Conservation (phyloP, 2,329 filamentous ascomycete genomes). For the Juglanconis oblonga region DNA sequence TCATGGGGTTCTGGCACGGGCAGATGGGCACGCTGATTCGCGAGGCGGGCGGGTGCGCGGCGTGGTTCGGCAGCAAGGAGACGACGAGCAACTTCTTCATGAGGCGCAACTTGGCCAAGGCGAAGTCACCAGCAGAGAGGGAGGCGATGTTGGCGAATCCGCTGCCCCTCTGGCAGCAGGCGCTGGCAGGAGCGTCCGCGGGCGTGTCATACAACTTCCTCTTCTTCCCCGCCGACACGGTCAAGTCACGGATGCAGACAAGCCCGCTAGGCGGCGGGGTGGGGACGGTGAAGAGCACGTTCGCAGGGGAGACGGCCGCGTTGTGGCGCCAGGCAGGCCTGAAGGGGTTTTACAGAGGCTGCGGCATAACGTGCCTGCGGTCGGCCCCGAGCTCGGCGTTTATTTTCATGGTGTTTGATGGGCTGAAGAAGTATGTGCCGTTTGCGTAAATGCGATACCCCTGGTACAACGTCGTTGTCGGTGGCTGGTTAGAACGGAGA, state of each 20-base stretch:
- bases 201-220: conserved; percentile 96
- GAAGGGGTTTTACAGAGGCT: conserved; percentile 85
- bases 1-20: conserved; percentile 90
- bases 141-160: conserved; percentile 44
- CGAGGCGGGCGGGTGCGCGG: conserved; percentile 87
- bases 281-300: conserved; percentile 57
- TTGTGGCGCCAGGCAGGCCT: conserved; percentile 84
- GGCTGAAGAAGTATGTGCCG: conserved; percentile 68
- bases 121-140: conserved; percentile 36
- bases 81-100: conserved; percentile 71
- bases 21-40: conserved; percentile 91
- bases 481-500: background rate
- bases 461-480: background rate
- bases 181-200: conserved; percentile 79
- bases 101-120: conserved; percentile 46
- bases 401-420: conserved; percentile 95
- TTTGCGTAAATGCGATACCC: conserved; percentile 31
- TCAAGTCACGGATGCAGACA: conserved; percentile 97
- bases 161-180: conserved; percentile 81
- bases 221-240: conserved; percentile 95
- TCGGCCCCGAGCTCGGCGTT: conserved; percentile 95
- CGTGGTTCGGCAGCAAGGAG: conserved; percentile 94
- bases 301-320: conserved; percentile 66
- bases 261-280: conserved; percentile 58
- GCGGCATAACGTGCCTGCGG: conserved; percentile 85